A percentile compares a stretch with the other conserved stretches of the same genome.
Evolutionary conservation across 805 yeast genomes (phyloP).

Genomic region (Dipodascopsis tothii): DNA sequence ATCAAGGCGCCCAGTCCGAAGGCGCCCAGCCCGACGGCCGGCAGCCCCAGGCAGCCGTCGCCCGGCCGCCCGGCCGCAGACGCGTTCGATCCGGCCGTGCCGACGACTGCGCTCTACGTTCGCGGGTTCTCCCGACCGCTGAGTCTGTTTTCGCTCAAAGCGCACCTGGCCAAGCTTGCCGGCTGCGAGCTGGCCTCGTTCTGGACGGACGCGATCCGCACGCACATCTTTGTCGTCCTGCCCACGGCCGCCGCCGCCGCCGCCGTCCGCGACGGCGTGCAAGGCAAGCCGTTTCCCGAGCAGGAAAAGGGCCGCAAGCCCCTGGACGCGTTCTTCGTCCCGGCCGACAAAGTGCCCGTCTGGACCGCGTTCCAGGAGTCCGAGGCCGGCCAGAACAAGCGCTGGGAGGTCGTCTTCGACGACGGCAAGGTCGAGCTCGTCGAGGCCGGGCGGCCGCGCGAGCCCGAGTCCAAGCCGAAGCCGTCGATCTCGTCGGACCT

Average conservation of each 20-base stretch:
- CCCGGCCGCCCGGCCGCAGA: too few species aligned
- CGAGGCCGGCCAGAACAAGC: constrained; percentile 1
- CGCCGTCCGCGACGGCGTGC: constrained; percentile 8
- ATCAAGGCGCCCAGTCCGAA: too few species aligned
- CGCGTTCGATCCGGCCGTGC: too few species aligned
- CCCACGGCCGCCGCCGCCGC: constrained; percentile 6
- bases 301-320: constrained; percentile 15
- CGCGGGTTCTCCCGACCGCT: constrained; percentile 18
- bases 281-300: constrained; percentile 12
- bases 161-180: constrained; percentile 5
- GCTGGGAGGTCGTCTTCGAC: constrained; percentile 16
- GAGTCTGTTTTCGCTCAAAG: constrained; percentile 10
- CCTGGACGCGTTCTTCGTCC: constrained; percentile 8
- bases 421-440: constrained; percentile 5
- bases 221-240: constrained; percentile 16
- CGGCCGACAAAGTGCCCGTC: constrained; percentile 11
- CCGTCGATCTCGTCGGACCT: not conserved
- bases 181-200: constrained; percentile 2
- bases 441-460: constrained; percentile 9
- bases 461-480: not conserved
- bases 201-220: constrained; percentile 20
- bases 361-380: constrained; percentile 16
- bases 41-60: not conserved
- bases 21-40: too few species aligned
- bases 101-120: constrained; percentile 6